Conservation (phyloP, 495 filamentous ascomycete species). For the Trichoderma orchidacearum region DNA sequence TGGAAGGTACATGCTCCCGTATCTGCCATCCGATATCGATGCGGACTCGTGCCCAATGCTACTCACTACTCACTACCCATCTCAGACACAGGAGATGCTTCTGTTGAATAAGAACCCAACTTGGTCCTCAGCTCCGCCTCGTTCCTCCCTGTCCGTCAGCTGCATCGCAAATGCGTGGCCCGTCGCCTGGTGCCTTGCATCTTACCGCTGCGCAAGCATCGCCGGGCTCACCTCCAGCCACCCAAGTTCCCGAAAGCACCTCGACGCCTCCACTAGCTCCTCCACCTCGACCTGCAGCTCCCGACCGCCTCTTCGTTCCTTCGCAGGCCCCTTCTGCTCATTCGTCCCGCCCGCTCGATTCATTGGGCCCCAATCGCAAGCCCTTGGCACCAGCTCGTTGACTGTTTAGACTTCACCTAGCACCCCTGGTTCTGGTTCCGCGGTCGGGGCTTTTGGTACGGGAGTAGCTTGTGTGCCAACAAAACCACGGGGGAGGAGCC, state of each 20-base stretch:
- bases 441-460: neutral
- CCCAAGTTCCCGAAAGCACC: neutral
- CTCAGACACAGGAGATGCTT: neutral
- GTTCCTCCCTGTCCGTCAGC: neutral
- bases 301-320: neutral
- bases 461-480: neutral
- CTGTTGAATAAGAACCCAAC: too few species aligned
- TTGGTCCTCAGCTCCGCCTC: neutral
- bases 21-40: too few species aligned
- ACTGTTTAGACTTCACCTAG: neutral
- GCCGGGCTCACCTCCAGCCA: neutral
- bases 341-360: neutral
- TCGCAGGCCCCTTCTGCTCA: neutral
- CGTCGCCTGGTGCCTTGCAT: neutral
- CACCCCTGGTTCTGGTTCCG: neutral
- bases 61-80: neutral
- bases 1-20: too few species aligned
- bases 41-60: too few species aligned
- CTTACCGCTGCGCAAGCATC: neutral
- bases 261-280: neutral
- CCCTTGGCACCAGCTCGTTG: neutral
- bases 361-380: neutral
- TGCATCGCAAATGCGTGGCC: neutral
- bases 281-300: constrained; percentile 1
- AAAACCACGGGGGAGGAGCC: neutral